Evolutionary conservation across 2,329 filamentous ascomycete species (phyloP).

Genomic region (Fusarium brevicatenulatum): DNA sequence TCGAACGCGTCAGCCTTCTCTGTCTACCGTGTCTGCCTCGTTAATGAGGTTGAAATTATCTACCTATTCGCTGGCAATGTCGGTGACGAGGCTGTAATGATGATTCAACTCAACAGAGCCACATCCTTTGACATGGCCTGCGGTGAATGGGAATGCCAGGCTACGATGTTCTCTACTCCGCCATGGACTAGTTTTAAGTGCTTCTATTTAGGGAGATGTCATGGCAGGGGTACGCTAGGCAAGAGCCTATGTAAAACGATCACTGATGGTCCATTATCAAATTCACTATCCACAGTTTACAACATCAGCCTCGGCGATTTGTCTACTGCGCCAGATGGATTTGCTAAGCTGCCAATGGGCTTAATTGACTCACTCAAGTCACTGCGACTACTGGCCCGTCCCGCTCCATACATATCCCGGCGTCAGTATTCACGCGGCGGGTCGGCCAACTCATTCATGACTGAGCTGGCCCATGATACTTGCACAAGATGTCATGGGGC

Average conservation of each 20-base stretch:
- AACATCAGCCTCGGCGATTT: conserved; percentile 25
- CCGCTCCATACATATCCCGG: conserved; percentile 9
- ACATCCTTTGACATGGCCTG: conserved; percentile 30
- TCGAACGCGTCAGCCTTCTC: conserved; percentile 39
- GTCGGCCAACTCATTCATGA: conserved; percentile 30
- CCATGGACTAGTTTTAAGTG: conserved; percentile 19
- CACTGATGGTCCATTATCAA: conserved; percentile 4
- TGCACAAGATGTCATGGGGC: background rate
- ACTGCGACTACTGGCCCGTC: conserved; percentile 8
- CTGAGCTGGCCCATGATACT: conserved; percentile 22
- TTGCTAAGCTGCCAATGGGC: conserved; percentile 1
- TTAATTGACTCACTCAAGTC: conserved; percentile 11
- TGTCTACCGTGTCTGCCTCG: conserved; percentile 17
- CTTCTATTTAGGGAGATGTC: conserved; percentile 40
- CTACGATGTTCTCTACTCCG: conserved; percentile 23
- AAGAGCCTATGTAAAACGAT: conserved; percentile 10
- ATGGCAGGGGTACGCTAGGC: conserved; percentile 18
- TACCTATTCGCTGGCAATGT: conserved; percentile 19
- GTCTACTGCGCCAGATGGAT: conserved; percentile 9
- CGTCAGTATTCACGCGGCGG: conserved; percentile 12
- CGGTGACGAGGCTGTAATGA: conserved; percentile 27
- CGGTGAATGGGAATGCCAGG: conserved; percentile 2
- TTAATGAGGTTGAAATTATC: conserved; percentile 9
- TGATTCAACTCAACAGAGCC: conserved; percentile 26
- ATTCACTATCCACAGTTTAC: conserved; percentile 19